Percentiles rank a stretch among this genome's conserved stretches.
phyloP scores from a whole-genome alignment of 495 filamentous ascomycete genomes.

The Poronia punctata region DNA sequence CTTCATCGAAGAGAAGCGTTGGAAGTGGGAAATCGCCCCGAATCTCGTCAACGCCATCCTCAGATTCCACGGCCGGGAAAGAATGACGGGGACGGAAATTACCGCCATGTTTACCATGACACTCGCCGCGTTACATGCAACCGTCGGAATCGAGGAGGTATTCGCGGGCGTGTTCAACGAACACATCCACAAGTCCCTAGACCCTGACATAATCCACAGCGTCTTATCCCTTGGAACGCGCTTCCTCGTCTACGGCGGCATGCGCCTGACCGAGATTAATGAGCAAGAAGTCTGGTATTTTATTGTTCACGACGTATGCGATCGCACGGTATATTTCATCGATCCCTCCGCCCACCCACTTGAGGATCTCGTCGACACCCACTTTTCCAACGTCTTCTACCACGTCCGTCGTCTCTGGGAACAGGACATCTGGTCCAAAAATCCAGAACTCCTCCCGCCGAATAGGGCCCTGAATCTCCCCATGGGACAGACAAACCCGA shows the following conservation, averaged over 20 bases:
- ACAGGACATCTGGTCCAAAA: neutral
- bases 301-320: neutral
- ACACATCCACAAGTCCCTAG: neutral
- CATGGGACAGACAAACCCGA: neutral
- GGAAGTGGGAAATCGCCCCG: neutral
- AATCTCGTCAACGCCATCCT: neutral
- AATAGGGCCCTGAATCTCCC: neutral
- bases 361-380: neutral
- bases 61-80: neutral
- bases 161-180: neutral
- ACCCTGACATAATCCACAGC: neutral
- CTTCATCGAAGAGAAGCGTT: neutral
- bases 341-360: neutral
- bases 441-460: neutral
- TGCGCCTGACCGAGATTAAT: neutral
- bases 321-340: neutral
- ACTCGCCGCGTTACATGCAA: neutral
- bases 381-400: neutral
- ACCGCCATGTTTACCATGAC: neutral
- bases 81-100: neutral
- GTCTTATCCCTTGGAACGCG: neutral
- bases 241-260: neutral
- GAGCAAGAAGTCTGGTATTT: neutral
- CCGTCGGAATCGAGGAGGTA: neutral
- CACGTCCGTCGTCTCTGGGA: neutral